Base-by-base conservation (phyloP, 2,329 filamentous ascomycete species). In the Phialemonium atrogriseum region DNA sequence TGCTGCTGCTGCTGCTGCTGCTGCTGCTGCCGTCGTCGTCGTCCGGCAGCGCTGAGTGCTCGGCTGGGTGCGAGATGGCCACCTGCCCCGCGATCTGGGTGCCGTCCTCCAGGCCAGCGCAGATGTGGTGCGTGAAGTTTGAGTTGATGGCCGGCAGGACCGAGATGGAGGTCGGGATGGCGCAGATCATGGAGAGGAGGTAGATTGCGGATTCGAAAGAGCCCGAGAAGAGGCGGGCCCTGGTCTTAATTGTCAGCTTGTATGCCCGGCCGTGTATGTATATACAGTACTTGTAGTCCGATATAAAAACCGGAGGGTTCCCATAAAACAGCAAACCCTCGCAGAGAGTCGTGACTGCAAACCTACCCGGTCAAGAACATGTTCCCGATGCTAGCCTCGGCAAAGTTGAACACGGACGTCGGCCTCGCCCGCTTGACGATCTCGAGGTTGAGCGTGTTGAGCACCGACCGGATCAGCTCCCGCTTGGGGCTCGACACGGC, bases 61-160 rank as follows among this genome's bases (percentile, higher is more conserved):
- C 75, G 25, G 77, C 80, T 0, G 87, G 87, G 47, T 94, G 88
- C 1, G 81, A 88, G 46, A 94, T 94, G 50, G 84, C 82, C 54
- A 95, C 95, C 53, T 96, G 91, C 0, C 89, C 89, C 0, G 84
- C 83, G 45, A 96, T 93, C 16, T 81, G 63, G 1, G 74, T 77
- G 7, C 84, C 86, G 51, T 94, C 75, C 12, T 66, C 64, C 0
- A 96, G 68, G 0, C 83, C 81, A 2, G 87, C 89, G 5, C 83
- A 86, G 44, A 96, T 96, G 56, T 96, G 89, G 48, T 94, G 84
- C 0, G 85, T 85, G 62, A 95, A 95, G 55, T 94, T 96, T 40
- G 83, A 87, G 63, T 94, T 94, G 45, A 96, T 84, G 4, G 84
- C 86, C 0, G 89, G 91, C 11, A 96, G 75, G 1, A 95, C 86